Conservation (phyloP, 768 basidiomycete species). For the Leucosporidium yakuticum region DNA sequence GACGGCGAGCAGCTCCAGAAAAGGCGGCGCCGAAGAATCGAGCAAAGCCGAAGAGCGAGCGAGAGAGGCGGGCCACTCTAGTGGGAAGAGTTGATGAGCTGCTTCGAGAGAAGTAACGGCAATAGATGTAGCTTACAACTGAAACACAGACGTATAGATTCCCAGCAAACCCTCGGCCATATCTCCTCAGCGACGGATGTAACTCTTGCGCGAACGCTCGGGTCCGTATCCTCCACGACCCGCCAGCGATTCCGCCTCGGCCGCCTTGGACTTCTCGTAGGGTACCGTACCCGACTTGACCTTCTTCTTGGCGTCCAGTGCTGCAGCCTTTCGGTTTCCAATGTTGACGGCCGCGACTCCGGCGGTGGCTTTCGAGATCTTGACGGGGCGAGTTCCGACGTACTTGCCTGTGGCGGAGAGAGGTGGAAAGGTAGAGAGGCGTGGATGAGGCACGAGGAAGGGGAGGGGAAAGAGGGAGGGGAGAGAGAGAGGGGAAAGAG, state of each 20-base stretch:
- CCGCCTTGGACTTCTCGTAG: constrained; percentile 31
- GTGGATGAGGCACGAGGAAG: neutral
- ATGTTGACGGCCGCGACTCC: constrained; percentile 87
- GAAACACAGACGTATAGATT: no score
- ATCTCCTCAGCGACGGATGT: constrained; percentile 25
- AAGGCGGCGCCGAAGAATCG: no score
- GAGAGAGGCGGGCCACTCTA: no score
- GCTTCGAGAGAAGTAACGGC: no score
- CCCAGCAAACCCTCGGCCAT: neutral
- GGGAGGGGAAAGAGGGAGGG: neutral
- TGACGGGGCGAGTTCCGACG: constrained; percentile 85
- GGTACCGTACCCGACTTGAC: constrained; percentile 29
- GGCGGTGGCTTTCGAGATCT: constrained; percentile 83
- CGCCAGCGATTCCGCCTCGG: constrained; percentile 22
- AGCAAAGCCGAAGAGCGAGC: no score
- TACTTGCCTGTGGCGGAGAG: constrained; percentile 67
- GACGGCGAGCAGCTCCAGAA: no score
- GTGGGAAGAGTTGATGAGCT: no score
- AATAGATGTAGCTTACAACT: no score
- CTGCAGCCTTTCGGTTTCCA: constrained; percentile 82
- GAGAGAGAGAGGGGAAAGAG: neutral
- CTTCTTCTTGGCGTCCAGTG: constrained; percentile 87
- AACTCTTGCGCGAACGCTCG: constrained; percentile 29
- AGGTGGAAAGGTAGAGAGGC: constrained; percentile 11
- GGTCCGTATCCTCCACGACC: constrained; percentile 29